phyloP scores from a whole-genome alignment of 2,329 filamentous ascomycete genomes.

The Tolypocladium nubicola region DNA sequence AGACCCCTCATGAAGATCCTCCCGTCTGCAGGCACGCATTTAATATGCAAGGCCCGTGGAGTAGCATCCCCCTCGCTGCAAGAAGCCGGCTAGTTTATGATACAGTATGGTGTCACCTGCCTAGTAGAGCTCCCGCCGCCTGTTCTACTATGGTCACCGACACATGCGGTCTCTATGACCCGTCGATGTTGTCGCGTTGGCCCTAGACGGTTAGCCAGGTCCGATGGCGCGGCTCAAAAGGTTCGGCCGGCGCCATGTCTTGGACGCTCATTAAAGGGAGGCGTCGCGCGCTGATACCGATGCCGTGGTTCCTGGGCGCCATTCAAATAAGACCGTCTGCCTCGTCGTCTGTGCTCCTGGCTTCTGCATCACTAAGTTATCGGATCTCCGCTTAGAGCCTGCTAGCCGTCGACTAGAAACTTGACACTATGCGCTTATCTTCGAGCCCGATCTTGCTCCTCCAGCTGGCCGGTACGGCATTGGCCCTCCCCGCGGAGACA shows the following conservation, averaged over 20 bases:
- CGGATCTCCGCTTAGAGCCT: neutral
- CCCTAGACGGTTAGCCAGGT: neutral
- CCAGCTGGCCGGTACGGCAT: conserved; percentile 2
- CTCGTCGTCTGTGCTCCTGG: neutral
- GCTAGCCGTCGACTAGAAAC: neutral
- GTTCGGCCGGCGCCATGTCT: conserved; percentile 1
- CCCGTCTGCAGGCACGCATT: neutral
- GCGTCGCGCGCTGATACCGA: neutral
- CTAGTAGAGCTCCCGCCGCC: neutral
- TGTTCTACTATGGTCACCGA: neutral
- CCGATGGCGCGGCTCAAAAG: neutral
- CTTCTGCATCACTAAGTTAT: too few relatives aligned
- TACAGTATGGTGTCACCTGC: conserved; percentile 3
- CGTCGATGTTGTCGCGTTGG: neutral
- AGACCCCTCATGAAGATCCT: neutral
- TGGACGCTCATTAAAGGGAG: neutral
- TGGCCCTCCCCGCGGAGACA: conserved; percentile 1
- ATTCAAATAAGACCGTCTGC: neutral
- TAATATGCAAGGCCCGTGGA: neutral
- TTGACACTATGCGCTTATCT: conserved; percentile 5
- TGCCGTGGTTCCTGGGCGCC: neutral
- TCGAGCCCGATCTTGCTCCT: conserved; percentile 2
- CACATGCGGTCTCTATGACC: neutral
- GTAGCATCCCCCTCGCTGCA: neutral
- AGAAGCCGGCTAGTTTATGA: neutral